Evolutionary conservation across 306 rosid genomes (phyloP), one percentile per base, ranked within the genome.

Genomic region (Vicia faba): DNA sequence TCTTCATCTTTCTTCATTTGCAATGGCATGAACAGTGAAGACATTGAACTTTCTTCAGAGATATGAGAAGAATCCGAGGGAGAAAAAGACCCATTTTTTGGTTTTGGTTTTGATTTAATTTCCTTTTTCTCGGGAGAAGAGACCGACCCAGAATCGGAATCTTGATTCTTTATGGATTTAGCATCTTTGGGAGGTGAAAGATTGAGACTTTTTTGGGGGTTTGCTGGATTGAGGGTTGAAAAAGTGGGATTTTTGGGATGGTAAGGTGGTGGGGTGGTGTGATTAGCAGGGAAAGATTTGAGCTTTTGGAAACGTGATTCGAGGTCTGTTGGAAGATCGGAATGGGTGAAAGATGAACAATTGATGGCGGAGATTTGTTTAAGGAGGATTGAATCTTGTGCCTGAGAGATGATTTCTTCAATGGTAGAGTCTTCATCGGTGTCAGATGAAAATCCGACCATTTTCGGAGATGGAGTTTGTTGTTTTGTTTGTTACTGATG

Each of bases 271-370:
- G 40, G 71, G 65, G 0, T 11, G 31, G 70, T 48, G 70, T 33
- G 70, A 11, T 66, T 66, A 31, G 59, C 13, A 11, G 98, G 96
- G 16, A 89, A 84, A 1, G 96, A 86, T 48, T 92, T 87, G 82
- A 93, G 98, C 9, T 75, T 87, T 54, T 74, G 79, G 72, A 93
- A 93, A n/a, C 96, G 92, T 6, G 93, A 81, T 49, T 89, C 96
- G 8, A 89, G 96, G 26, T 93, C 79, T 9, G 81, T 2, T 46
- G 96, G 92, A 35, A 93, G 96, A 33, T 46, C 25, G 1, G 93
- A 76, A 41, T 88, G 68, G 5, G 87, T 69, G 85, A 89, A 63
- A 16, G 56, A 76, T 11, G 98, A 81, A 78, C 87, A 92, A 74
- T 88, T 84, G 85, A 89, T 83, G 75, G 87, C 87, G 49, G 96